Base-by-base conservation (phyloP, 164 flowering plant species). In the Sextonia rubra region DNA sequence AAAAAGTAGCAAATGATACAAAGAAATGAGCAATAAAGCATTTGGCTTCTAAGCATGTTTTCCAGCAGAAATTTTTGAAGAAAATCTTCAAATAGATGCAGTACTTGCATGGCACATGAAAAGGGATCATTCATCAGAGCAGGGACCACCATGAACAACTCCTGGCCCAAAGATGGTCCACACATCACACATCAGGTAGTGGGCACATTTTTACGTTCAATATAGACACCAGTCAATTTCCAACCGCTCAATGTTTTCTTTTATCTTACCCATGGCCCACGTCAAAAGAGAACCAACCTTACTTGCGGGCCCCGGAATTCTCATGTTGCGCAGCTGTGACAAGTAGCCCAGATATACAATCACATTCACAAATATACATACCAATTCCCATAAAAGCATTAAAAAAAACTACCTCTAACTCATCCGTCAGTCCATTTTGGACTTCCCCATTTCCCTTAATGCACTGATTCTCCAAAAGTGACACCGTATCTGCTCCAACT, bases 321-420 rank as follows among this genome's bases (percentile, higher is more conserved):
- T 52, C 58, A 52, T 52, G 17, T 15, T 52, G 58, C 12, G 17
- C 58, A 15, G n/a, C 58, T 15, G 20, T 20, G n/a, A 52, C 14
- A 20, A 52, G 3, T 52, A 52, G n/a, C 3, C 58, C 58, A 52
- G 58, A 52, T 52, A 15, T 3, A 15, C 17, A 20, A 52, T 20
- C 58, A 15, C 58, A 15, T 15, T 52, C 58, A 47, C 23, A 63
- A 65, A n/a, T 6, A 25, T 55, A 52, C 0, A 55, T n/a, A 56
- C 32, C 56, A 64, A 64, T 26, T 18, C 9, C 47, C 52, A 49
- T 11, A 63, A 71, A 60, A 27, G 52, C 66, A 71, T 70, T 67
- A 56, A 72, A 66, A 80, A 71, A 60, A 68, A 75, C 81, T 81
- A 90, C 94, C 92, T 90, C 88, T 66, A 80, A 77, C 79, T 84